phyloP scores from a whole-genome alignment of 2,329 filamentous ascomycete genomes.

The Cercospora citrullina region DNA sequence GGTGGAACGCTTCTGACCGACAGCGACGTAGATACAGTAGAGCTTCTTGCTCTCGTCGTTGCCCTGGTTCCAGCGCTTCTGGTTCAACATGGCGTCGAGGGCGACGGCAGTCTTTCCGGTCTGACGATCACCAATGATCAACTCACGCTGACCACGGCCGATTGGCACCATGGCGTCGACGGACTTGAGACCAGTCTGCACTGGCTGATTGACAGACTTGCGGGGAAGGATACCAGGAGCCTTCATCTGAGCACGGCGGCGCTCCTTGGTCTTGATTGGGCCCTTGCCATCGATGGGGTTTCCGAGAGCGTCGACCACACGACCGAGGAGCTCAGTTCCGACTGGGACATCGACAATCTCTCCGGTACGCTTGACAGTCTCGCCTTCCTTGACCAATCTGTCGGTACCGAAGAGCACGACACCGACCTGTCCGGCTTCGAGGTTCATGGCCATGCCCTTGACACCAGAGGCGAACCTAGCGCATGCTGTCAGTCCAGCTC shows the following conservation, averaged over 20 bases:
- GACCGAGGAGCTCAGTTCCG: constrained; percentile 87
- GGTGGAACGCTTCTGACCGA: constrained; percentile 99
- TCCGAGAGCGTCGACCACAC: constrained; percentile 97
- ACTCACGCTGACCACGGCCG: constrained; percentile 99
- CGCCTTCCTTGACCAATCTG: constrained; percentile 98
- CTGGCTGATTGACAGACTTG: constrained; percentile 94
- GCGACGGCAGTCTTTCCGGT: constrained; percentile 99
- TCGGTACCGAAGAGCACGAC: constrained; percentile 99
- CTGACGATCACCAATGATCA: constrained; percentile 99
- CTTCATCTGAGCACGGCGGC: constrained; percentile 96
- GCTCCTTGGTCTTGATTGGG: constrained; percentile 87
- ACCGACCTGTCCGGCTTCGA: constrained; percentile 99
- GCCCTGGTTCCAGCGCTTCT: constrained; percentile 93
- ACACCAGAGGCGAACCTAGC: constrained; percentile 95
- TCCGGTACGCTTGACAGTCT: constrained; percentile 99
- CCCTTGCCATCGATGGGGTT: constrained; percentile 99
- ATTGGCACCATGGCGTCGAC: constrained; percentile 99
- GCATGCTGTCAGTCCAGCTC: constrained; percentile 19
- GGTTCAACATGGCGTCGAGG: constrained; percentile 97
- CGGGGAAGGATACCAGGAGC: constrained; percentile 97
- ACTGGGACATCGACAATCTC: constrained; percentile 99
- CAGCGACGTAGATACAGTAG: constrained; percentile 98
- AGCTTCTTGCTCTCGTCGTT: constrained; percentile 96
- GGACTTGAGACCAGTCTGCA: constrained; percentile 99
- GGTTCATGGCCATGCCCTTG: constrained; percentile 99